Base-by-base conservation (phyloP, 805 yeast genomes). In the Candida sakaeoensis region DNA sequence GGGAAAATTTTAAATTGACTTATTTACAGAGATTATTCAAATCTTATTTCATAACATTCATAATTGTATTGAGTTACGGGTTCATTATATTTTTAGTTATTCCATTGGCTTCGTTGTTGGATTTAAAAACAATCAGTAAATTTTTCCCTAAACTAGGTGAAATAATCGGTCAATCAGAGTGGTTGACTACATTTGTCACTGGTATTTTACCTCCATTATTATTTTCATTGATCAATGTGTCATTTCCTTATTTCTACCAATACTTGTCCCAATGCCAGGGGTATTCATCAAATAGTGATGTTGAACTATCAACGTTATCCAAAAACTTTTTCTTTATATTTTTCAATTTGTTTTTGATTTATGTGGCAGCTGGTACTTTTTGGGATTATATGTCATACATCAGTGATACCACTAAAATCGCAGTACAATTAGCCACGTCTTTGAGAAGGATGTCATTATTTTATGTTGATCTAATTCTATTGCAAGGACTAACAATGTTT, bases 401-500 rank as follows among this genome's bases (percentile, higher is more conserved):
- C 15, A 67, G 79, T 18, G 98, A 93, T 54, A 88, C 97, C 1
- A 85, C 95, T 1, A 81, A 85, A 57, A 75, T 91, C 42, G 98
- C 98, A 0, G 79, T 79, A 47, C 89, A 85, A 51, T 66, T 91
- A 44, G 97, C 98, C 0, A 77, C 80, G 18, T 84, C 95, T 0
- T 70, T 91, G 43, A 74, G 82, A 49, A 85, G 83, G 33, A 74
- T 89, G 48, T 82, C 96, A 0, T 65, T 86, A 39, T 91, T 91
- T 58, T 91, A 93, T 63, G 95, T 89, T 30, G 97, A 91, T 63
- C 75, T 93, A 55, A 69, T 85, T 29, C 74, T 85, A 22, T 65
- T 85, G 43, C 93, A 85, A 61, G 93, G 93, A 4, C 60, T 91
- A 31, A 97, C 96, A 7, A 82, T 91, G 72, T 82, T 85, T 60